Evolutionary conservation across 331 rosid species (phyloP).

Genomic region (Ulmus americana): DNA sequence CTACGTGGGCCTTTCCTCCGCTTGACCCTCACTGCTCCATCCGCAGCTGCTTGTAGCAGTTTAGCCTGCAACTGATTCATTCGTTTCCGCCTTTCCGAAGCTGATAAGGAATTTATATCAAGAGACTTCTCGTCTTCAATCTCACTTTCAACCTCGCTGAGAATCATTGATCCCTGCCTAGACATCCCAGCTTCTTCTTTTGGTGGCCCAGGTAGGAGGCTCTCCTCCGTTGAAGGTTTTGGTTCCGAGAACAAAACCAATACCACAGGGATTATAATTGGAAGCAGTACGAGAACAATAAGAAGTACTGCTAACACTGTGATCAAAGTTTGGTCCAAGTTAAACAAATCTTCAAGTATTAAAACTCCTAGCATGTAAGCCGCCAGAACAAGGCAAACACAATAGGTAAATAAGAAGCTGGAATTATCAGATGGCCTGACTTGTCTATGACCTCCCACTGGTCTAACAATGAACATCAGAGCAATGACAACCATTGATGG

Average conservation of each 20-base stretch:
- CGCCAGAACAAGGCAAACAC: constrained; percentile 68
- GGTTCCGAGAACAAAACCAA: constrained; percentile 46
- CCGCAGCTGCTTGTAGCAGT: constrained; percentile 87
- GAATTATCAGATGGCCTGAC: constrained; percentile 47
- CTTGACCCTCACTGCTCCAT: constrained; percentile 46
- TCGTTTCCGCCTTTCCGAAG: constrained; percentile 64
- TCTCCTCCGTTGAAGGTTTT: constrained; percentile 35
- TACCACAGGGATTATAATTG: constrained; percentile 45
- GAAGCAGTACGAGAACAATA: constrained; percentile 51
- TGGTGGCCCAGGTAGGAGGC: constrained; percentile 41
- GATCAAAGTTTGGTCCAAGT: constrained; percentile 39
- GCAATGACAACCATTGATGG: constrained; percentile 58
- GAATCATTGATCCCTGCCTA: constrained; percentile 12
- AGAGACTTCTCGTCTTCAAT: constrained; percentile 56
- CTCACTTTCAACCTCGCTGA: constrained; percentile 69
- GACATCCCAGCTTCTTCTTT: constrained; percentile 33
- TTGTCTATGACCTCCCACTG: constrained; percentile 52
- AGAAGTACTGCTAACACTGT: constrained; percentile 30
- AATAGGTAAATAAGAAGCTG: constrained; percentile 54
- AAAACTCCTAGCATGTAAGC: constrained; percentile 68
- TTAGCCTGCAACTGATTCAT: constrained; percentile 63
- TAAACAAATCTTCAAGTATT: constrained; percentile 45
- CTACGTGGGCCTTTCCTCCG: constrained; percentile 56
- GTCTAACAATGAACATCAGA: constrained; percentile 65
- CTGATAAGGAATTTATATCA: constrained; percentile 50